A percentile compares a stretch with the other conserved stretches of the same genome.
Conservation (phyloP, 192 early-diverging fungal genomes). For the Coemansia aciculifera region DNA sequence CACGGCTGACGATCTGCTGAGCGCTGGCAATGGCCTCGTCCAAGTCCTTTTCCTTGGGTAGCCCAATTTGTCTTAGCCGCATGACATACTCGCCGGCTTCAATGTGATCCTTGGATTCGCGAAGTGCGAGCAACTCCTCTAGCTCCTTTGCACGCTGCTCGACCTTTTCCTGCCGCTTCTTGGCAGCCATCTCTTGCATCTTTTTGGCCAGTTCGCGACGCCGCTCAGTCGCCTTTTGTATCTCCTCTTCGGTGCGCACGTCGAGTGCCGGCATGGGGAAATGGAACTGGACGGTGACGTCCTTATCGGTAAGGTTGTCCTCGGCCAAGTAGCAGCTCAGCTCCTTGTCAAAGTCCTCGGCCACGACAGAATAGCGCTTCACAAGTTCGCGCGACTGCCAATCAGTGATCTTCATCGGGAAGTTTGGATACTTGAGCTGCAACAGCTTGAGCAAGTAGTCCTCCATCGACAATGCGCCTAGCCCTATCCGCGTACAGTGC, state of each 20-base stretch:
- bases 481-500: constrained; percentile 74
- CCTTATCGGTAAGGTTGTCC: constrained; percentile 62
- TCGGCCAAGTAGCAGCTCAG: constrained; percentile 64
- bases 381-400: constrained; percentile 76
- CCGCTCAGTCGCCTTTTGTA: constrained; percentile 65
- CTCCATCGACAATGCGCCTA: constrained; percentile 74
- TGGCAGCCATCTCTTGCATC: constrained; percentile 79
- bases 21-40: constrained; percentile 70
- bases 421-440: constrained; percentile 88
- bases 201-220: constrained; percentile 69
- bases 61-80: constrained; percentile 61
- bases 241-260: constrained; percentile 79
- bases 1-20: constrained; percentile 66
- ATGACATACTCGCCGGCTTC: constrained; percentile 29
- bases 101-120: constrained; percentile 31
- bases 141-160: constrained; percentile 69
- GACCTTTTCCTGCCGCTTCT: constrained; percentile 80
- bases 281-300: constrained; percentile 79
- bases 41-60: constrained; percentile 71
- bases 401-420: constrained; percentile 78
- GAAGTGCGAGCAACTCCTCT: constrained; percentile 44
- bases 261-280: constrained; percentile 64
- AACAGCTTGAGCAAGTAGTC: constrained; percentile 84
- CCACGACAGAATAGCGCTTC: constrained; percentile 66
- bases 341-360: constrained; percentile 74